Conservation (phyloP, 306 rosid genomes). For the Acacia acuminata region DNA sequence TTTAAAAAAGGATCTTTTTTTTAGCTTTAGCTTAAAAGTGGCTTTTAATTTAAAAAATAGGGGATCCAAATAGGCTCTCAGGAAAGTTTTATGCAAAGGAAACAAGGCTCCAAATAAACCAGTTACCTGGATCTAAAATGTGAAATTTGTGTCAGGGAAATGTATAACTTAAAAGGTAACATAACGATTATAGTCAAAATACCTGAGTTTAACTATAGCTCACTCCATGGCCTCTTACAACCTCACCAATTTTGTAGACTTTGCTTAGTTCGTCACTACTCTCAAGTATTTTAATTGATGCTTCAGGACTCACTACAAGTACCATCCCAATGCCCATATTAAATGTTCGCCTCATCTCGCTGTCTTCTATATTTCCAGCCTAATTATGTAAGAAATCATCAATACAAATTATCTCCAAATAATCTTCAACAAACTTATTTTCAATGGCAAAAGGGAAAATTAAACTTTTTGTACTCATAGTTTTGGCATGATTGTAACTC, state of each 20-base stretch:
- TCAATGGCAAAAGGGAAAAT: neutral
- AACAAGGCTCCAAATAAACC: neutral
- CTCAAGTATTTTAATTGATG: constrained; percentile 45
- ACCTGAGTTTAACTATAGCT: constrained; percentile 26
- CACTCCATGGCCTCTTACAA: constrained; percentile 49
- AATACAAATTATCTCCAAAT: neutral
- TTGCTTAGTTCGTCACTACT: constrained; percentile 24
- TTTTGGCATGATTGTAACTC: too few relatives aligned
- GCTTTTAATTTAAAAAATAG: too few relatives aligned
- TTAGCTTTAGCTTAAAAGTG: too few relatives aligned
- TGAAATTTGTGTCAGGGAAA: neutral
- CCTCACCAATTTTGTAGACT: constrained; percentile 60
- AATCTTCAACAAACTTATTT: neutral
- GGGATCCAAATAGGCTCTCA: too few relatives aligned
- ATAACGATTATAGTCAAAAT: neutral
- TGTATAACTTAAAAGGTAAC: neutral
- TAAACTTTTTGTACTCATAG: too few relatives aligned
- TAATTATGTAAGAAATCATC: constrained; percentile 6
- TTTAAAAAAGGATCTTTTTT: too few relatives aligned
- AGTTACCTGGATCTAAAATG: neutral
- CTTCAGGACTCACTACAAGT: constrained; percentile 53
- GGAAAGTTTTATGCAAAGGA: neutral
- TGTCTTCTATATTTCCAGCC: constrained; percentile 60
- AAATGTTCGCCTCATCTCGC: constrained; percentile 64
- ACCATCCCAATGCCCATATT: constrained; percentile 81